A percentile compares a stretch with the other conserved stretches of the same genome.
Evolutionary conservation across 352 stramenopile species (phyloP).

Genomic region (Thalassiosira exigua): DNA sequence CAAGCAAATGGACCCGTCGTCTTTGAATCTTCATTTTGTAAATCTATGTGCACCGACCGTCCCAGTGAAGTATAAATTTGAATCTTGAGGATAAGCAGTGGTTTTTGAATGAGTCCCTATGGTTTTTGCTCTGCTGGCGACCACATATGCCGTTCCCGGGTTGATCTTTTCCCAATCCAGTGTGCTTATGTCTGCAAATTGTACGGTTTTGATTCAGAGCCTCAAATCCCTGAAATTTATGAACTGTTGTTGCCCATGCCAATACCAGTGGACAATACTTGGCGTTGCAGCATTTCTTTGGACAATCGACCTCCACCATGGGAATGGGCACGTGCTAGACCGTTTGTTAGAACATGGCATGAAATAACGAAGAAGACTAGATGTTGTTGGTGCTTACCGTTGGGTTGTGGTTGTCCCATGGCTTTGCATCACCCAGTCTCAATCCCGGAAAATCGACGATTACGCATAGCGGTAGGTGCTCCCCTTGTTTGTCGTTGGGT

Average conservation of each 20-base stretch:
- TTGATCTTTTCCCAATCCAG: constrained; percentile 9
- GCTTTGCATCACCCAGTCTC: background rate
- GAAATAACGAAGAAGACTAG: background rate
- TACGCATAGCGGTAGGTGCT: constrained; percentile 4
- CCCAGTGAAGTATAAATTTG: background rate
- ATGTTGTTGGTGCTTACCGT: background rate
- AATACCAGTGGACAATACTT: constrained; percentile 11
- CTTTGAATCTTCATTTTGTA: background rate
- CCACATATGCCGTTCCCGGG: constrained; percentile 20
- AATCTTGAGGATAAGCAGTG: background rate
- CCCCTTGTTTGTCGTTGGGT: background rate
- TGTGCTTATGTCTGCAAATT: constrained; percentile 9
- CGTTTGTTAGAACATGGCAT: background rate
- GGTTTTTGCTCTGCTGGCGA: constrained; percentile 9
- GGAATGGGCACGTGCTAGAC: background rate
- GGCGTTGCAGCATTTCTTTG: background rate
- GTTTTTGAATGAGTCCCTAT: background rate
- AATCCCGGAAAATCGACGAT: constrained; percentile 14
- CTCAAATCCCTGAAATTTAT: constrained; percentile 37
- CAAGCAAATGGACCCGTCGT: background rate
- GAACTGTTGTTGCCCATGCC: constrained; percentile 29
- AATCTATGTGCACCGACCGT: background rate
- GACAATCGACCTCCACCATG: background rate
- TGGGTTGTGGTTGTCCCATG: background rate
- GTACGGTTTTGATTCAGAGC: too few relatives aligned